Percentiles rank a stretch among this genome's conserved stretches.
These are phyloP conservation scores for Aphanoascus verrucosus DNA, from an alignment of 2,329 filamentous ascomycete species.

Conservation along the genomic window DNA sequence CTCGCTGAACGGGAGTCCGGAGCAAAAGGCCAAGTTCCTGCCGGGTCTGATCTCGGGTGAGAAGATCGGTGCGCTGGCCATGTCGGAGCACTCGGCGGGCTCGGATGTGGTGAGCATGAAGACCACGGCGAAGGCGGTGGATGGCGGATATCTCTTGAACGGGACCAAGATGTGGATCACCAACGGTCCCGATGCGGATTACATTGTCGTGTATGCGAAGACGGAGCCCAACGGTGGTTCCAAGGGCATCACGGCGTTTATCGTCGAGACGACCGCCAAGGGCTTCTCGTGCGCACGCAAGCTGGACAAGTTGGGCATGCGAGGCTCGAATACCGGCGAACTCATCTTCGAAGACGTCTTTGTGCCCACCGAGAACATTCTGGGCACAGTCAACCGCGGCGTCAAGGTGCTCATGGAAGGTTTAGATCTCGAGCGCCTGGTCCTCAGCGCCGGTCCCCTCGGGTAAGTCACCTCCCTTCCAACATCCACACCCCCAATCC, in stretches of 20 bases:
- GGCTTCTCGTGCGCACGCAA: slow-evolving; percentile 85
- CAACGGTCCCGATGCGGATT: slow-evolving; percentile 88
- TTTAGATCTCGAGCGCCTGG: slow-evolving; percentile 82
- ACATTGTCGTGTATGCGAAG: slow-evolving; percentile 94
- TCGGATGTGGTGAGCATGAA: slow-evolving; percentile 96
- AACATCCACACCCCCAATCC: not conserved
- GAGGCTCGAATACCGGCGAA: slow-evolving; percentile 91
- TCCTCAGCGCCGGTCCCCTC: slow-evolving; percentile 79
- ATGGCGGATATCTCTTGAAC: slow-evolving; percentile 76
- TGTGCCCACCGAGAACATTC: slow-evolving; percentile 68
- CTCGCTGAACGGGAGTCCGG: slow-evolving; percentile 69
- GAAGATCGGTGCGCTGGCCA: slow-evolving; percentile 77
- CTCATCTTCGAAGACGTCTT: slow-evolving; percentile 85
- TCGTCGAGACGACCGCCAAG: slow-evolving; percentile 58
- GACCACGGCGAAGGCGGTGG: slow-evolving; percentile 65
- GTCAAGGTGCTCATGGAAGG: slow-evolving; percentile 93
- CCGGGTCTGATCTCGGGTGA: slow-evolving; percentile 71
- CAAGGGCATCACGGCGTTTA: slow-evolving; percentile 90
- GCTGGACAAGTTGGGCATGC: slow-evolving; percentile 96
- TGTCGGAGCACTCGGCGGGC: slow-evolving; percentile 85
- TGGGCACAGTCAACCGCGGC: slow-evolving; percentile 70
- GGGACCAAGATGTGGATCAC: slow-evolving; percentile 99
- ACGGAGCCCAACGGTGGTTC: slow-evolving; percentile 67
- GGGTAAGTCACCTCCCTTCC: slow-evolving; percentile 40
- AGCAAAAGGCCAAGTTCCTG: slow-evolving; percentile 71